Evolutionary conservation across 2,329 filamentous ascomycete species (phyloP).

Genomic region (Cordyceps tenuipes): DNA sequence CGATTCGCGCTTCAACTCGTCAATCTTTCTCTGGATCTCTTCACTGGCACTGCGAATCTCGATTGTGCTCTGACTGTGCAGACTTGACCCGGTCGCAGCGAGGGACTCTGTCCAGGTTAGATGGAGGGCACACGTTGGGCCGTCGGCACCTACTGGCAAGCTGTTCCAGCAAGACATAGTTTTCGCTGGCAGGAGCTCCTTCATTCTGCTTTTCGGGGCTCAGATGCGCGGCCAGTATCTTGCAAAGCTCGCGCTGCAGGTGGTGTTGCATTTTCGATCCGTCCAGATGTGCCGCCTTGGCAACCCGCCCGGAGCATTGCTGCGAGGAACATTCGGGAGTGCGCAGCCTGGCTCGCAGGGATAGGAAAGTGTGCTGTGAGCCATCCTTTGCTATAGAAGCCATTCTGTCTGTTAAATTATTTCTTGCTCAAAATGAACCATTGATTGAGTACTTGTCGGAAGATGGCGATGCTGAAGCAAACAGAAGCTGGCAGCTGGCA

Average conservation of each 20-base stretch:
- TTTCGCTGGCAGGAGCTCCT: conserved; percentile 6
- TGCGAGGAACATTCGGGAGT: conserved; percentile 4
- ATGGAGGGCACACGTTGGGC: no score
- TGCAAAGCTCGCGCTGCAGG: neutral
- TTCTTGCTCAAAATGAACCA: neutral
- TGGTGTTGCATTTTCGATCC: neutral
- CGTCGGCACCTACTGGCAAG: neutral
- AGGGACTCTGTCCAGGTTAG: neutral
- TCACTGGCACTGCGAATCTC: neutral
- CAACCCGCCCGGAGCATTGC: neutral
- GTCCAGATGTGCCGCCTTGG: neutral
- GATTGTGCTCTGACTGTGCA: neutral
- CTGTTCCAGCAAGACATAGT: neutral
- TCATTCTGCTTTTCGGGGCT: neutral
- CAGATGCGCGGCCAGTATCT: neutral
- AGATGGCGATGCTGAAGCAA: neutral
- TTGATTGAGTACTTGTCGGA: neutral
- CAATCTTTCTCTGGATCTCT: neutral
- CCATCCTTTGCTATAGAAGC: neutral
- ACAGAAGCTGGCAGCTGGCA: neutral
- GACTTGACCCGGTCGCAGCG: neutral
- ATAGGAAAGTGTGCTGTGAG: neutral
- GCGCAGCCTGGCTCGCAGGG: conserved; percentile 4
- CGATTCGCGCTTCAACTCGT: neutral
- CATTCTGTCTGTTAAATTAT: neutral